Conservation (phyloP, 2,329 filamentous ascomycete genomes). For the Ploettnerulaceae sp. region DNA sequence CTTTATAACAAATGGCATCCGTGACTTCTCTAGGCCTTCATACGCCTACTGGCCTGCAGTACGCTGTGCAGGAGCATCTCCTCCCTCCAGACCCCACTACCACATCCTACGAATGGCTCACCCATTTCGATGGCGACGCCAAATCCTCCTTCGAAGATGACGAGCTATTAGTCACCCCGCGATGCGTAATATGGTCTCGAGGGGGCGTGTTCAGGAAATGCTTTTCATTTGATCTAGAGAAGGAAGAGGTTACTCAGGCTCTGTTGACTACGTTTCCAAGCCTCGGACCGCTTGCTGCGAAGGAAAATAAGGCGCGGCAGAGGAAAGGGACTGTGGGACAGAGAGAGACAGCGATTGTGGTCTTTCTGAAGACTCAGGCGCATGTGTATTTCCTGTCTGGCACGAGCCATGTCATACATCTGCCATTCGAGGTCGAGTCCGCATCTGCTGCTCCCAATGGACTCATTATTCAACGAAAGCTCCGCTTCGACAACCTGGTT, state of each 20-base stretch:
- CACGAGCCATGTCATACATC: slow-evolving; percentile 80
- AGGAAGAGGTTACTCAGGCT: slow-evolving; percentile 80
- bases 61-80: slow-evolving; percentile 76
- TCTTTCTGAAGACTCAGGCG: slow-evolving; percentile 87
- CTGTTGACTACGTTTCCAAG: slow-evolving; percentile 74
- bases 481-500: slow-evolving; percentile 46
- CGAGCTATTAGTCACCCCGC: slow-evolving; percentile 32
- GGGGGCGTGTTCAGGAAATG: slow-evolving; percentile 79
- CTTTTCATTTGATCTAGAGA: slow-evolving; percentile 81
- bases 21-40: slow-evolving; percentile 89
- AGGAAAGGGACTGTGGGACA: slow-evolving; percentile 27
- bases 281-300: slow-evolving; percentile 31
- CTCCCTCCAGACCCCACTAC: slow-evolving; percentile 62
- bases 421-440: slow-evolving; percentile 90
- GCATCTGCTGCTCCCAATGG: slow-evolving; percentile 79
- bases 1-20: slow-evolving; percentile 64
- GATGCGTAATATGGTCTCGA: slow-evolving; percentile 67
- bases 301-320: slow-evolving; percentile 19
- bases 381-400: slow-evolving; percentile 90
- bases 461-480: slow-evolving; percentile 79
- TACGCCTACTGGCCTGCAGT: slow-evolving; percentile 75
- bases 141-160: slow-evolving; percentile 32
- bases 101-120: slow-evolving; percentile 72
- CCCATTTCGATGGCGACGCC: slow-evolving; percentile 44
- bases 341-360: slow-evolving; percentile 67